Percentiles rank a stretch among this genome's conserved stretches.
Conservation (phyloP, 345 rosid genomes). For the Bruguiera sexangula region DNA sequence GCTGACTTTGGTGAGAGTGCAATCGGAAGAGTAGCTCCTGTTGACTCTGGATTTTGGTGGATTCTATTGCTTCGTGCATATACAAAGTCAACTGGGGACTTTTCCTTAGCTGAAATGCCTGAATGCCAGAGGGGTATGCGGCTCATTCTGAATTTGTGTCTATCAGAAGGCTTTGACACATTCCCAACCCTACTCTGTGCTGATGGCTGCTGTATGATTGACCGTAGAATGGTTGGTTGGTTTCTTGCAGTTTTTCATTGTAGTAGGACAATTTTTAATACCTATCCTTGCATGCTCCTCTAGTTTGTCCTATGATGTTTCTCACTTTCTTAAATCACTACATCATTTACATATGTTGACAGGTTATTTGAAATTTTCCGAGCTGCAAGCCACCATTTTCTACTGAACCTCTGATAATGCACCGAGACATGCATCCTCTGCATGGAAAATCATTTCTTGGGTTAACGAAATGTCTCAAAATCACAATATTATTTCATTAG, state of each 20-base stretch:
- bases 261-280: too few relatives aligned
- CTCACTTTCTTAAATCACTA: too few relatives aligned
- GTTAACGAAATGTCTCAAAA: too few relatives aligned
- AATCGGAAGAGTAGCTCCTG: conserved; percentile 22
- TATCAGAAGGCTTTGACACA: conserved; percentile 18
- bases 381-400: too few relatives aligned
- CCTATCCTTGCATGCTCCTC: too few relatives aligned
- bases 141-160: conserved; percentile 17
- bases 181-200: conserved; percentile 20
- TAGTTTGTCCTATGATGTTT: too few relatives aligned
- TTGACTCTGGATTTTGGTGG: conserved; percentile 26
- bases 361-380: not conserved
- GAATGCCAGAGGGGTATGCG: conserved; percentile 19
- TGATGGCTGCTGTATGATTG: conserved; percentile 12
- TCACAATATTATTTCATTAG: too few relatives aligned
- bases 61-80: conserved; percentile 23
- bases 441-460: too few relatives aligned
- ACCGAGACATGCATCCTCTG: too few relatives aligned
- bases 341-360: too few relatives aligned
- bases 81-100: conserved; percentile 22
- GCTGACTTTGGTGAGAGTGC: conserved; percentile 22
- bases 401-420: too few relatives aligned
- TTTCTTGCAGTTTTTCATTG: not conserved
- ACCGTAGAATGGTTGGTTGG: conserved; percentile 13
- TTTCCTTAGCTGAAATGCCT: conserved; percentile 15